These are phyloP conservation scores for Rhodotorula paludigena DNA, from an alignment of 768 basidiomycete genomes.

Conservation along the genomic window DNA sequence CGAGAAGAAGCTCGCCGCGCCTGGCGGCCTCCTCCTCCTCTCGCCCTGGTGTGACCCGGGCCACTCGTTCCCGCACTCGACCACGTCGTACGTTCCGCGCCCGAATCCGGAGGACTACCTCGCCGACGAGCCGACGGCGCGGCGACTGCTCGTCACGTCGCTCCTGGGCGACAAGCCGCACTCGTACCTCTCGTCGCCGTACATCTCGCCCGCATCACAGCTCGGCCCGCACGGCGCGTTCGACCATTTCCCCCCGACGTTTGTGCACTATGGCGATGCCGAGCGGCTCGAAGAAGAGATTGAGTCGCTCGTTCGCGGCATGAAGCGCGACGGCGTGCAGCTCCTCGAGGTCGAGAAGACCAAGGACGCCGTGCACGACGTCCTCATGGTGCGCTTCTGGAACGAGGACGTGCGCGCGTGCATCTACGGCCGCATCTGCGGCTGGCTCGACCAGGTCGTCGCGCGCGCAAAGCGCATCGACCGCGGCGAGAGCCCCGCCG, in stretches of 20 bases:
- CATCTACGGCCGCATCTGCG: conserved; percentile 15
- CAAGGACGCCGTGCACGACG: conserved; percentile 30
- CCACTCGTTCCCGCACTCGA: conserved; percentile 30
- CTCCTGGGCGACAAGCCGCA: conserved; percentile 33
- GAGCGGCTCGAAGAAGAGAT: conserved; percentile 34
- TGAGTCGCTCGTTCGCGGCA: conserved; percentile 21
- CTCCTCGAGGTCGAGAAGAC: conserved; percentile 27
- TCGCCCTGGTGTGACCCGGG: conserved; percentile 22
- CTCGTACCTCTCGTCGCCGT: conserved; percentile 21
- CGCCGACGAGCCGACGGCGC: conserved; percentile 29
- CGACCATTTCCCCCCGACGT: conserved; percentile 23
- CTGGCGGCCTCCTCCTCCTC: conserved; percentile 25
- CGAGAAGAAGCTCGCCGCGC: conserved; percentile 5
- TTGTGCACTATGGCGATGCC: conserved; percentile 36
- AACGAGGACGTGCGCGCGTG: conserved; percentile 16
- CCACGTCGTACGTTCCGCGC: conserved; percentile 17
- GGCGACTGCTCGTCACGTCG: conserved; percentile 28
- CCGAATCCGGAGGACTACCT: conserved; percentile 37
- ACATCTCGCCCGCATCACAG: conserved; percentile 34
- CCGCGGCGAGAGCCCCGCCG: neutral
- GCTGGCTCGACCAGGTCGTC: conserved; percentile 19
- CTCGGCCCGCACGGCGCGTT: conserved; percentile 28
- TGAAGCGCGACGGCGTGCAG: conserved; percentile 17
- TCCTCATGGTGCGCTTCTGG: conserved; percentile 34
- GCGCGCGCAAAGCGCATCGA: neutral